These are phyloP conservation scores for Ampelocalamus luodianensis DNA, from an alignment of 176 grass and related monocot genomes.

Conservation along the genomic window DNA sequence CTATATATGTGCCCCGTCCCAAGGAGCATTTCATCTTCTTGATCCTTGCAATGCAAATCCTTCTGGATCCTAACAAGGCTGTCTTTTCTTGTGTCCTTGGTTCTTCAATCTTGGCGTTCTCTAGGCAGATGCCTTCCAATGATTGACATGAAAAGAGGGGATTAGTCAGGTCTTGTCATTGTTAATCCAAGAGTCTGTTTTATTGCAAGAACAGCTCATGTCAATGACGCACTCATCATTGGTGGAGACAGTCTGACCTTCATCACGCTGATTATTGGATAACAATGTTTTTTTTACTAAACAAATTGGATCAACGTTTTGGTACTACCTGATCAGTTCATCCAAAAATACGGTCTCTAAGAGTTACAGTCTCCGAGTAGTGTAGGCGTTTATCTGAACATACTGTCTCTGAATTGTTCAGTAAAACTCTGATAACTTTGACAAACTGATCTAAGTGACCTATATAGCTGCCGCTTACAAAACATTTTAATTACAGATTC, in stretches of 20 bases:
- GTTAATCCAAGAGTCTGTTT: conserved; percentile 39
- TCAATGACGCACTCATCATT: conserved; percentile 45
- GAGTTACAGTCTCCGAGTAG: not conserved
- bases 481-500: not conserved
- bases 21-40: conserved; percentile 36
- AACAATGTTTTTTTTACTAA: not conserved
- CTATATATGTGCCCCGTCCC: not conserved
- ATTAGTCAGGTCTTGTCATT: conserved; percentile 48
- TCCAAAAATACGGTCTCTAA: conserved; percentile 9
- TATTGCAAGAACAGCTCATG: conserved; percentile 59
- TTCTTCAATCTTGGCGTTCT: conserved; percentile 30
- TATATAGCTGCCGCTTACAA: not conserved
- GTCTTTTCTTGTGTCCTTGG: conserved; percentile 44
- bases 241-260: conserved; percentile 47
- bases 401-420: not conserved
- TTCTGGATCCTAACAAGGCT: conserved; percentile 40
- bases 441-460: not conserved
- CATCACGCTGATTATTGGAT: conserved; percentile 46
- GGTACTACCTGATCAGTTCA: conserved; percentile 8
- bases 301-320: not conserved
- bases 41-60: conserved; percentile 36
- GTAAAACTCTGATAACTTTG: conserved; percentile 1
- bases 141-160: conserved; percentile 43
- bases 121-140: conserved; percentile 33
- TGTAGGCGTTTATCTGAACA: not conserved